Evolutionary conservation across 1,284 basidiomycete genomes (phyloP), one percentile per base, ranked within the genome.

Genomic region (Ganoderma lingzhi): DNA sequence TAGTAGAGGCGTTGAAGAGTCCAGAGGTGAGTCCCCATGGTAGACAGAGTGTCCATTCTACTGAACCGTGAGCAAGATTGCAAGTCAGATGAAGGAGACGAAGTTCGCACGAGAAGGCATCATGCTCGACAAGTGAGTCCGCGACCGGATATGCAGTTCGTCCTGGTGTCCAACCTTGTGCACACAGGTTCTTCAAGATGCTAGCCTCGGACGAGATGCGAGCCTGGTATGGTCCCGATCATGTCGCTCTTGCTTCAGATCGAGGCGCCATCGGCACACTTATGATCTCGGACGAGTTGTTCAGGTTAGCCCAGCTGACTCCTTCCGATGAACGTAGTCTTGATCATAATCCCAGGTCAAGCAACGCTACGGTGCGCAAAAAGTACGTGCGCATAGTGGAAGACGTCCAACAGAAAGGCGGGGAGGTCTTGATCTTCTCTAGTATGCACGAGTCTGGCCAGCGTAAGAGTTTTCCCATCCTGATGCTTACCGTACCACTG

Each of bases 391-490:
- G 85, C 61, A 85, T 99, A 66, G 96, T 98, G 0, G 97, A 99
- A 80, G 90, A 90, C 53, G 96, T 98, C 19, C 90, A 94, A 72
- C 86, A 90, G 62, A 95, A 94, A 73, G 96, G 96, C 39, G 98
- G 93, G 48, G 96, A 99, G 78, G 96, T 96, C 5, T 84, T 98
- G 59, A 96, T 99, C 74, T 99, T 99, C 81, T 98, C 96, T 8
- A 97, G 95, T 76, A 98, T 99, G 97, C 98, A 99, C 80, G 97
- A 99, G 81, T 96, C 94, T 35, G 98, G 98, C 32, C 95, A 97
- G 85, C 95, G 95, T 96, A 77, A 78, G 93, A 84, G 23, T 62
- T 63, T 51, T 48, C 59, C 32, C 35, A 23, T 19, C 23, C 23
- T 12, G 12, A 28, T 41, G 55, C 53, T 37, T 23, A 55, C 32